Conservation (phyloP, 2,329 filamentous ascomycete genomes). For the Talaromyces albobiverticillius region DNA sequence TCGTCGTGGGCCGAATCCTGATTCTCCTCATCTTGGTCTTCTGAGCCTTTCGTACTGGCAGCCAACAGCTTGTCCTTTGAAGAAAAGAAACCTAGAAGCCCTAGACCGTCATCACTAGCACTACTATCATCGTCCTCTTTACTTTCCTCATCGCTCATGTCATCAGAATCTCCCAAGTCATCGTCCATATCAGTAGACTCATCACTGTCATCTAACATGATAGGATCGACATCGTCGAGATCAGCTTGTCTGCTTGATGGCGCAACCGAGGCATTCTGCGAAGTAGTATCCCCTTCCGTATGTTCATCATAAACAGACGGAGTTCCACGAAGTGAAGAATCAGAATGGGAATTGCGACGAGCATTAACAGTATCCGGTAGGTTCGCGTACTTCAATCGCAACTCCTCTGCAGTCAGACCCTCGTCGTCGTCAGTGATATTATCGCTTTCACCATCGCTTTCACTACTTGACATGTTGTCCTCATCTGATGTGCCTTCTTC, state of each 20-base stretch:
- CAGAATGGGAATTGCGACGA: conserved; percentile 26
- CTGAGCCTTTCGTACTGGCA: conserved; percentile 19
- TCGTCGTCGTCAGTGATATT: conserved; percentile 42
- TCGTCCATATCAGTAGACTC: conserved; percentile 48
- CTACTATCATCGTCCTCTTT: conserved; percentile 46
- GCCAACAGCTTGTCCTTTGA: conserved; percentile 34
- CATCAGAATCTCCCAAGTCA: conserved; percentile 40
- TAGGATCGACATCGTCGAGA: conserved; percentile 44
- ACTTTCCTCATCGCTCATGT: conserved; percentile 29
- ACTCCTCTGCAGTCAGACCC: conserved; percentile 45
- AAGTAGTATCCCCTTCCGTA: conserved; percentile 22
- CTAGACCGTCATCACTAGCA: conserved; percentile 39
- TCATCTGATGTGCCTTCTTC: conserved; percentile 41
- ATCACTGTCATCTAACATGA: conserved; percentile 46
- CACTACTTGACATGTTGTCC: conserved; percentile 48
- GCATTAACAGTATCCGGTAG: conserved; percentile 27
- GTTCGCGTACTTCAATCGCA: conserved; percentile 47
- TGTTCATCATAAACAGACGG: conserved; percentile 15
- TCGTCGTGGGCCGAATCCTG: conserved; percentile 1
- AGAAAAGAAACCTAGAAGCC: conserved; percentile 48
- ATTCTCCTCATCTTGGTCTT: conserved; percentile 6
- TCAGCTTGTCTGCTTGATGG: conserved; percentile 23
- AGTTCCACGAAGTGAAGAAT: conserved; percentile 19
- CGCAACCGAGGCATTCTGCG: conserved; percentile 23
- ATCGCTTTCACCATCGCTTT: conserved; percentile 41